phyloP scores from a whole-genome alignment of 371 early-diverging fungal genomes.

The Zopfochytrium polystomum region DNA sequence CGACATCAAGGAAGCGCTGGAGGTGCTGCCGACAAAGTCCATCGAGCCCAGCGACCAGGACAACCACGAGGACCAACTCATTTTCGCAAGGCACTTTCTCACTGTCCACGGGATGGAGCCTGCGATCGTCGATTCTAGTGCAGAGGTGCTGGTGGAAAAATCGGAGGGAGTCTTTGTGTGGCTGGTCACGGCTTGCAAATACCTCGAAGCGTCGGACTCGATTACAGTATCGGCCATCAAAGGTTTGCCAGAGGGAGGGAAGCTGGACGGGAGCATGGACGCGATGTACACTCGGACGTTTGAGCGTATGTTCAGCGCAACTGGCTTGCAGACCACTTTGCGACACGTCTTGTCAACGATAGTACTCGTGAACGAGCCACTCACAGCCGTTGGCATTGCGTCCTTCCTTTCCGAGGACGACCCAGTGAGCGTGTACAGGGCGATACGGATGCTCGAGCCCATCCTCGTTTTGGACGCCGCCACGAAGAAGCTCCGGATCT shows the following conservation, averaged over 20 bases:
- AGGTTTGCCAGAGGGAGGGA: background rate
- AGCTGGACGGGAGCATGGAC: no score
- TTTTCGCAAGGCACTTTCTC: conserved; percentile 11
- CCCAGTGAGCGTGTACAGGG: background rate
- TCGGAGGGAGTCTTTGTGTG: conserved; percentile 23
- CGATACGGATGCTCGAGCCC: conserved; percentile 6
- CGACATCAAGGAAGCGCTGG: conserved; percentile 18
- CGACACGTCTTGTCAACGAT: conserved; percentile 13
- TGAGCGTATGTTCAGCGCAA: background rate
- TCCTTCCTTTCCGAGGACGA: conserved; percentile 3
- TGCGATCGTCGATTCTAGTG: background rate
- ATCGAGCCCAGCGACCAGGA: conserved; percentile 13
- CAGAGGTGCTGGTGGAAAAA: conserved; percentile 8
- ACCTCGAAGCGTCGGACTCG: background rate
- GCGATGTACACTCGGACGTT: conserved; percentile 11
- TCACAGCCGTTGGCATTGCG: conserved; percentile 5
- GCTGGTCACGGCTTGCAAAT: conserved; percentile 19
- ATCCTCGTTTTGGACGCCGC: background rate
- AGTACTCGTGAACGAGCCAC: conserved; percentile 6
- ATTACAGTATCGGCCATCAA: conserved; percentile 5
- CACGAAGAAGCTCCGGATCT: conserved; percentile 15
- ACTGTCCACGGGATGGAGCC: background rate
- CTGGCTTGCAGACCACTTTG: background rate
- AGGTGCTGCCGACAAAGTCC: background rate
- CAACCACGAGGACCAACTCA: conserved; percentile 11